Base-by-base conservation (phyloP, 164 flowering plant genomes). In the Liriodendron chinense region DNA sequence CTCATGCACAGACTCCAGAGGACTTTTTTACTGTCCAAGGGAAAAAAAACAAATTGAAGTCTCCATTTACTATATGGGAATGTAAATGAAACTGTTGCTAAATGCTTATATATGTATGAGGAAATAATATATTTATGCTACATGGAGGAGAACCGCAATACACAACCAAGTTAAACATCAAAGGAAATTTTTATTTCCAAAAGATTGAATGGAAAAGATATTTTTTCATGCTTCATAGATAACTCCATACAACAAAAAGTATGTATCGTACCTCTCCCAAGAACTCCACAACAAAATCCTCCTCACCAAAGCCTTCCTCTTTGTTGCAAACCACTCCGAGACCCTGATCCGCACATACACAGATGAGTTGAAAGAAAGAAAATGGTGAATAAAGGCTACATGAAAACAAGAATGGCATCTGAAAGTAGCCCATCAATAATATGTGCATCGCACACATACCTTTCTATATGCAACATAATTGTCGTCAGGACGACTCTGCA, bases 231-330 rank as follows among this genome's bases (percentile, higher is more conserved):
- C 66, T 22, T 26, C 48, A 68, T 47, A 43, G 20, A 9, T 47
- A 61, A 78, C 18, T 53, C 59, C 59, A 53, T 12, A 8, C 14
- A 73, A 34, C 43, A 34, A 4, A 34, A 34, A 34, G 3, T 34
- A 34, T 34, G 43, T 34, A 34, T 23, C 81, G 70, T 86, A 96
- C 99, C 94, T 96, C 99, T 74, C 99, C 99, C 79, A 96, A 77
- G 80, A 96, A 96, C 78, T 96, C 99, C 24, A 96, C 99, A 68
- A 96, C 96, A 87, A 96, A 96, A 84, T 96, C 99, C n/a, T 96
- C 98, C 76, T 84, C 86, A 12, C 84, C 84, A 84, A 96, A 91
- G 24, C 99, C 99, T 56, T 85, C 90, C 77, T 90, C 87, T 85
- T 88, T 94, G 84, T 96, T 90, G 85, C 99, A 96, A 69, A 96